Evolutionary conservation across 345 rosid species (phyloP).

Genomic region (Pseudoturritis turrita): DNA sequence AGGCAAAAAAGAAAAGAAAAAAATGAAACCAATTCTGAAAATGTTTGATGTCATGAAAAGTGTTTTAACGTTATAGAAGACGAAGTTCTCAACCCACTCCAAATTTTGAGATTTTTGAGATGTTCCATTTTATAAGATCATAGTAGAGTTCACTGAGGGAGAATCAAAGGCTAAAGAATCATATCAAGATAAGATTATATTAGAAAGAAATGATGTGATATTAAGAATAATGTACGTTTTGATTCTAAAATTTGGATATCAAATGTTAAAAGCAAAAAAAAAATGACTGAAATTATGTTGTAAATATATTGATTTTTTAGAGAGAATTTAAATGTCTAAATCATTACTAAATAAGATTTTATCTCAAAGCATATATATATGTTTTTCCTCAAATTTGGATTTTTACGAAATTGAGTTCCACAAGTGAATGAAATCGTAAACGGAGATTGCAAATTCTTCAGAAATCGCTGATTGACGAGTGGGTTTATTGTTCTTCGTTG

Average conservation of each 20-base stretch:
- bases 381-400: not conserved
- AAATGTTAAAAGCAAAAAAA: not conserved
- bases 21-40: not conserved
- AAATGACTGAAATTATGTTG: not conserved
- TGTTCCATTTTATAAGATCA: not conserved
- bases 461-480: no score
- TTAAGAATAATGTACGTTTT: not conserved
- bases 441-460: not conserved
- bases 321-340: not conserved
- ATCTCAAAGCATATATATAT: not conserved
- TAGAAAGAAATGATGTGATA: not conserved
- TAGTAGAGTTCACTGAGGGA: not conserved
- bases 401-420: not conserved
- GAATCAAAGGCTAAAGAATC: not conserved
- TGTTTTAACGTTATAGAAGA: not conserved
- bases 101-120: not conserved
- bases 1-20: not conserved
- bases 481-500: no score
- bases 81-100: not conserved
- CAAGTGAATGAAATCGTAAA: no score
- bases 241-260: not conserved
- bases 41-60: not conserved
- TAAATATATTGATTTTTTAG: not conserved
- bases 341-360: not conserved
- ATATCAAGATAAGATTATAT: not conserved